Conservation (phyloP, 1,284 basidiomycete species). For the Heterobasidion irregulare region DNA sequence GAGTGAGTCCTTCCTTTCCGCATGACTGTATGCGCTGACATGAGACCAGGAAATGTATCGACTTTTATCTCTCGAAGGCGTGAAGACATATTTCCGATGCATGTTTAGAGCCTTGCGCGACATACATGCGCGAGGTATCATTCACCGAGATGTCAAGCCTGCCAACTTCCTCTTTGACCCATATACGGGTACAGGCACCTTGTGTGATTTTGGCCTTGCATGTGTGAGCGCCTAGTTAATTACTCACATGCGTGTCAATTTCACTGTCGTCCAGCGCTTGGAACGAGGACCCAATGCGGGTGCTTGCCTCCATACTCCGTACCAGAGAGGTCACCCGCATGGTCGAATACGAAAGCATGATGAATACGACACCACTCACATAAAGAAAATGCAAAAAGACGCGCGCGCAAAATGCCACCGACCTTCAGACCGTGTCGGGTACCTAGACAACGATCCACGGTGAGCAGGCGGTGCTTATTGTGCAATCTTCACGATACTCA, state of each 20-base stretch:
- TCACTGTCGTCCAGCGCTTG: constrained; percentile 38
- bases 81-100: constrained; percentile 87
- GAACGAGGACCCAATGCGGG: constrained; percentile 41
- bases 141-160: constrained; percentile 97
- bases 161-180: constrained; percentile 97
- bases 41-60: constrained; percentile 64
- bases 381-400: constrained; percentile 48
- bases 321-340: constrained; percentile 56
- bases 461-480: constrained; percentile 16
- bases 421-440: constrained; percentile 64
- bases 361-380: constrained; percentile 33
- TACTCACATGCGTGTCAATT: background rate
- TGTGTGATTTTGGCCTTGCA: constrained; percentile 95
- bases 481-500: background rate
- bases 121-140: constrained; percentile 82
- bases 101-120: constrained; percentile 88
- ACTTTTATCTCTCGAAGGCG: constrained; percentile 59
- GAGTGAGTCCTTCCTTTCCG: constrained; percentile 44
- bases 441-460: constrained; percentile 63
- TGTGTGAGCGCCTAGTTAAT: constrained; percentile 46
- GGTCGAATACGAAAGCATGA: constrained; percentile 39
- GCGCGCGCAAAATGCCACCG: constrained; percentile 49
- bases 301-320: constrained; percentile 66
- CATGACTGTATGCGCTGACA: constrained; percentile 2
- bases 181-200: constrained; percentile 72